Conservation (phyloP, 345 rosid species). For the Capsella bursapastoris region DNA sequence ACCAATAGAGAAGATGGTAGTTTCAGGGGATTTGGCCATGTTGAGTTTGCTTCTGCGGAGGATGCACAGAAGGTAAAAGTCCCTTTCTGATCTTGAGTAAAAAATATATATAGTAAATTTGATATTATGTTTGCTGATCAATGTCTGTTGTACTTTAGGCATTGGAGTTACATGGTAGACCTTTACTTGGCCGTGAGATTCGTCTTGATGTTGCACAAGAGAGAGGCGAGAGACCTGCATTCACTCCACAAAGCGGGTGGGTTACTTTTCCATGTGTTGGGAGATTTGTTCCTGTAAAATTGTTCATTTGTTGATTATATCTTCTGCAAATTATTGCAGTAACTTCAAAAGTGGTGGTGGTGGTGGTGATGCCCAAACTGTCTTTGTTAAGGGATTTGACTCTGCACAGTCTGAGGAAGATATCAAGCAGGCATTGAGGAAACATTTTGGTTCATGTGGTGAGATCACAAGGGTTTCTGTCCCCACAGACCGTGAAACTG, state of each 20-base stretch:
- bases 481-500: slow-evolving; percentile 73
- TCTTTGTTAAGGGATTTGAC: slow-evolving; percentile 75
- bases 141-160: slow-evolving; percentile 51
- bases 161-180: slow-evolving; percentile 57
- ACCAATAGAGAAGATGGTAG: slow-evolving; percentile 53
- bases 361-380: slow-evolving; percentile 41
- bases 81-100: neutral
- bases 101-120: neutral
- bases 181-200: slow-evolving; percentile 56
- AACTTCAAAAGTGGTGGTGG: slow-evolving; percentile 61
- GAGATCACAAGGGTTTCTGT: slow-evolving; percentile 61
- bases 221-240: slow-evolving; percentile 60
- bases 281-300: neutral
- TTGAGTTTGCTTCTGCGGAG: slow-evolving; percentile 75
- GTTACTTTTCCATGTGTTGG: neutral
- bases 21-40: slow-evolving; percentile 80
- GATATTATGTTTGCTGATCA: neutral
- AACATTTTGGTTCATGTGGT: slow-evolving; percentile 79
- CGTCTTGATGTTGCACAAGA: slow-evolving; percentile 77
- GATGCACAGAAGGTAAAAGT: slow-evolving; percentile 64
- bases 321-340: slow-evolving; percentile 43
- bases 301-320: neutral
- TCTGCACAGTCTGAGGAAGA: slow-evolving; percentile 54
- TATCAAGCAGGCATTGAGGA: slow-evolving; percentile 54
- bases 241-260: slow-evolving; percentile 78